phyloP scores from a whole-genome alignment of 306 rosid species.

The Vachellia collinsii region DNA sequence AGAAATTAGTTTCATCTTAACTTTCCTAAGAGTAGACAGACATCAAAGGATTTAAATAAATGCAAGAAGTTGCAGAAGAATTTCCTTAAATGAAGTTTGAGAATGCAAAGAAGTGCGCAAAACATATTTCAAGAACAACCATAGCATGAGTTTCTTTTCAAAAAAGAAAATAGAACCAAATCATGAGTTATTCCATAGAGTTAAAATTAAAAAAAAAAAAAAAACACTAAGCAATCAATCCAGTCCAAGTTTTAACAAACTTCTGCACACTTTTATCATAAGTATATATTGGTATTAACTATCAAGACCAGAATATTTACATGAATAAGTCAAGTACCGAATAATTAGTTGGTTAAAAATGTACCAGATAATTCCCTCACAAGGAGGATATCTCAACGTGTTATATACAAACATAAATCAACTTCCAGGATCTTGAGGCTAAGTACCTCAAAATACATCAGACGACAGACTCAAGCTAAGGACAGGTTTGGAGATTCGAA shows the following conservation, averaged over 20 bases:
- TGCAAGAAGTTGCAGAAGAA: not conserved
- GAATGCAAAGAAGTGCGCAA: conserved; percentile 20
- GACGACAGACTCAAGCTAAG: not conserved
- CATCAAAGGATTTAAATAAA: conserved; percentile 21
- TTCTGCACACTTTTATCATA: not conserved
- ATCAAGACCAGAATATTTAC: not conserved
- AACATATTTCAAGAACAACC: conserved; percentile 9
- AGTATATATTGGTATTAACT: not conserved
- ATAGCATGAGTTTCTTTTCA: not conserved
- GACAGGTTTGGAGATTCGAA: not conserved
- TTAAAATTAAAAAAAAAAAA: not conserved
- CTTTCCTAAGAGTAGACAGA: conserved; percentile 24
- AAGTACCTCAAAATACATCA: not conserved
- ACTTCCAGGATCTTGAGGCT: not conserved
- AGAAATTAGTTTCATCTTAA: conserved; percentile 25
- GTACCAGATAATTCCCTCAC: not conserved
- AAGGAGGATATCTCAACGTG: not conserved
- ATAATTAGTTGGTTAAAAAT: no score
- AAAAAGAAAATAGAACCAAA: not conserved
- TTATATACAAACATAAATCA: not conserved
- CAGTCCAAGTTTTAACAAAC: not conserved
- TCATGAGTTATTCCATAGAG: conserved; percentile 2
- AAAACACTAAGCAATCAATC: conserved; percentile 6
- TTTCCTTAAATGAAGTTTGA: conserved; percentile 18
- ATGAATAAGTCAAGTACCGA: not conserved